phyloP scores from a whole-genome alignment of 2,329 filamentous ascomycete genomes.

The Aspergillus glaucus region DNA sequence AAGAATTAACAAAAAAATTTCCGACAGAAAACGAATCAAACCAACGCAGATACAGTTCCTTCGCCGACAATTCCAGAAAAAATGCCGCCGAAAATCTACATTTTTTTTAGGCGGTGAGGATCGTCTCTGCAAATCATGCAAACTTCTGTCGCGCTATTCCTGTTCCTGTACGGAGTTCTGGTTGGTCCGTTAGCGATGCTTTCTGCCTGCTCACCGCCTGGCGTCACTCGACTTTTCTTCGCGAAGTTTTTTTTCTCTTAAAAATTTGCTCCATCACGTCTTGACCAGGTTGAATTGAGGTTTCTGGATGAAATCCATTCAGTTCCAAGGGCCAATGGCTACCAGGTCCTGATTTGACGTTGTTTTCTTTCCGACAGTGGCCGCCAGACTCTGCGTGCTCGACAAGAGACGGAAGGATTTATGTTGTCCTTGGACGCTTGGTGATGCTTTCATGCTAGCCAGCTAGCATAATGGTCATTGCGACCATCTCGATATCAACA shows the following conservation, averaged over 20 bases:
- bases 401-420: too few species aligned
- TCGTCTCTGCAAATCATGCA: constrained; percentile 7
- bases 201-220: background rate
- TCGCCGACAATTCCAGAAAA: background rate
- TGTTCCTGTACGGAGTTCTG: constrained; percentile 1
- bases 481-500: too few species aligned
- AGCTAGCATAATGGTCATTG: too few species aligned
- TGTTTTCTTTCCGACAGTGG: too few species aligned
- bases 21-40: background rate
- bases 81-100: background rate
- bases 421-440: too few species aligned
- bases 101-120: constrained; percentile 7
- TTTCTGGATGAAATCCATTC: too few species aligned
- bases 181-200: constrained; percentile 16
- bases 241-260: constrained; percentile 1
- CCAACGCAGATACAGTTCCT: background rate
- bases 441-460: too few species aligned
- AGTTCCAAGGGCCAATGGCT: too few species aligned
- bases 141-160: constrained; percentile 1
- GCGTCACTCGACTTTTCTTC: background rate
- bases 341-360: too few species aligned
- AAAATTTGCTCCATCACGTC: background rate
- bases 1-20: background rate
- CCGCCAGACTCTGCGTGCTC: too few species aligned
- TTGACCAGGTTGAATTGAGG: background rate